Conservation (phyloP, 2,329 filamentous ascomycete genomes). For the Colletotrichum godetiae region DNA sequence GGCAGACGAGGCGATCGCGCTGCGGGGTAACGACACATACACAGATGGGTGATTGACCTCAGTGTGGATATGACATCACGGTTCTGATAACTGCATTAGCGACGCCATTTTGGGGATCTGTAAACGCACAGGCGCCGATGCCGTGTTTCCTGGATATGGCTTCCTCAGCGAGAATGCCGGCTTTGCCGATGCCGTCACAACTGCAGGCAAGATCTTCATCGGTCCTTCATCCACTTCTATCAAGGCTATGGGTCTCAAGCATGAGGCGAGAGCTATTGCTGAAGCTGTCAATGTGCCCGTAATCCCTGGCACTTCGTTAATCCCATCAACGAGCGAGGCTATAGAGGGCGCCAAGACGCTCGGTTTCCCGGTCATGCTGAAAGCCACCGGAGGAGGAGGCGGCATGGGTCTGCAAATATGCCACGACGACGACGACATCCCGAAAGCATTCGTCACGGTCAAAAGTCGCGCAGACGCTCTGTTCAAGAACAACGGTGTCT, state of each 20-base stretch:
- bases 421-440: constrained; percentile 59
- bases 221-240: constrained; percentile 67
- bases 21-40: constrained; percentile 40
- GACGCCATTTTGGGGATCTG: constrained; percentile 41
- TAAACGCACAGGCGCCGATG: constrained; percentile 56
- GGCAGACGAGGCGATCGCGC: constrained; percentile 63
- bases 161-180: constrained; percentile 72
- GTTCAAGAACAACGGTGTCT: constrained; percentile 71
- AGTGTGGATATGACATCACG: neutral
- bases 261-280: constrained; percentile 53
- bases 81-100: neutral
- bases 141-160: constrained; percentile 74
- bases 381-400: constrained; percentile 72
- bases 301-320: constrained; percentile 48
- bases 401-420: constrained; percentile 74
- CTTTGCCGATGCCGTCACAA: constrained; percentile 64
- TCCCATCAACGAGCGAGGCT: constrained; percentile 58
- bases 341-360: constrained; percentile 53
- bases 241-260: constrained; percentile 68
- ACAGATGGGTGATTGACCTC: neutral
- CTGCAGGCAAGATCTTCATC: constrained; percentile 66
- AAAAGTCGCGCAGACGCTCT: constrained; percentile 65
- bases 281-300: constrained; percentile 52
- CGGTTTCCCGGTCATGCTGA: constrained; percentile 62
- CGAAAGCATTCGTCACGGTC: constrained; percentile 64